phyloP scores from a whole-genome alignment of 2,329 filamentous ascomycete genomes.

The Xylaria sp. region DNA sequence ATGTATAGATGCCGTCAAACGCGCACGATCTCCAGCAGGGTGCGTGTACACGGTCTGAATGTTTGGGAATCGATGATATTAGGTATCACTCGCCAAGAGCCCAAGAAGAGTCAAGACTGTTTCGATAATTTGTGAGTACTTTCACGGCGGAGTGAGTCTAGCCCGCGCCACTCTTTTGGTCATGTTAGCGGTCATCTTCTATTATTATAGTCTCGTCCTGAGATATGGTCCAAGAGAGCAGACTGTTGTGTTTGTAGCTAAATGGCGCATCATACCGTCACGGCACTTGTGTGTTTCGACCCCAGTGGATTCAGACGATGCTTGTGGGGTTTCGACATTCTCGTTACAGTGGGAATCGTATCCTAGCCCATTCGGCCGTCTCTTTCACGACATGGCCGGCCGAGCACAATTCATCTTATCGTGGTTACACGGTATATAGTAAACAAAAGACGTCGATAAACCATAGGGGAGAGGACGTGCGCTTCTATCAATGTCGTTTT shows the following conservation, averaged over 20 bases:
- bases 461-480: too few species aligned
- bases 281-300: conserved; percentile 1
- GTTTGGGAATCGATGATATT: neutral
- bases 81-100: conserved; percentile 13
- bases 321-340: conserved; percentile 20
- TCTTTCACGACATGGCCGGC: conserved; percentile 4
- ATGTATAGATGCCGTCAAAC: neutral
- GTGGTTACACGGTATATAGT: neutral
- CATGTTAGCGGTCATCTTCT: neutral
- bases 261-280: conserved; percentile 24
- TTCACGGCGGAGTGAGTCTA: conserved; percentile 14
- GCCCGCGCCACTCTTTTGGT: conserved; percentile 3
- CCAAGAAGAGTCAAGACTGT: conserved; percentile 4
- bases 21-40: neutral
- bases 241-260: conserved; percentile 7
- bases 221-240: conserved; percentile 6
- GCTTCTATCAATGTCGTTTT: conserved; percentile 4
- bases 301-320: neutral
- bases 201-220: conserved; percentile 11
- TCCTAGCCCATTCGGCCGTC: neutral
- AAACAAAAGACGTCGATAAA: too few species aligned
- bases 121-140: conserved; percentile 14
- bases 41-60: neutral
- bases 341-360: conserved; percentile 1
- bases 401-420: conserved; percentile 1